phyloP scores from a whole-genome alignment of 805 yeast species.

The Candida ortonii region DNA sequence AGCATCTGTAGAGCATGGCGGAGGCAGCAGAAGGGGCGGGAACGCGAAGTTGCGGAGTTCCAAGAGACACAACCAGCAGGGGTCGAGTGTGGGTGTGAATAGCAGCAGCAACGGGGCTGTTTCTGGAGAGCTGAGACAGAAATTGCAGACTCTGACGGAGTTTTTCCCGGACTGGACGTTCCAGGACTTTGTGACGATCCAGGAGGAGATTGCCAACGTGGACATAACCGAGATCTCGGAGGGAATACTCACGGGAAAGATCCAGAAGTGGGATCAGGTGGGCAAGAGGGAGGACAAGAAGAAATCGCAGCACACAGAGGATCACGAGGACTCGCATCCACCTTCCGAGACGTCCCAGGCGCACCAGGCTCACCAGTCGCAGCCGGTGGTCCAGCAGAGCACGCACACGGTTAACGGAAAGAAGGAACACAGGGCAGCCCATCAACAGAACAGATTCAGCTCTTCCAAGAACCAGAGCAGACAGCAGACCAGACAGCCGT shows the following conservation, averaged over 20 bases:
- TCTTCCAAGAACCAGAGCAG: constrained; percentile 14
- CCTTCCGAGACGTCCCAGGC: constrained; percentile 4
- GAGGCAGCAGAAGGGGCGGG: constrained; percentile 20
- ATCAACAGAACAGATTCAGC: constrained; percentile 13
- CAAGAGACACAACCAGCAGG: constrained; percentile 43
- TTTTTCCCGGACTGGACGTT: constrained; percentile 93
- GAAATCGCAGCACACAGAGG: constrained; percentile 31
- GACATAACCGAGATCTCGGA: constrained; percentile 80
- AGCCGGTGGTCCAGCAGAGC: constrained; percentile 8
- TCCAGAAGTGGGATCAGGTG: constrained; percentile 92
- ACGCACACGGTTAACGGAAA: constrained; percentile 12
- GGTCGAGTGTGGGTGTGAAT: no score
- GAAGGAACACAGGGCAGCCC: constrained; percentile 9
- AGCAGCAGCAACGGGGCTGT: constrained; percentile 14
- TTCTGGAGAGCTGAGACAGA: constrained; percentile 31
- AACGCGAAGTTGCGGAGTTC: constrained; percentile 41
- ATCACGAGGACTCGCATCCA: constrained; percentile 15
- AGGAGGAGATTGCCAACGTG: constrained; percentile 61
- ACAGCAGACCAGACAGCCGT: constrained; percentile 16
- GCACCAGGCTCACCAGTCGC: constrained; percentile 6
- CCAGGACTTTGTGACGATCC: constrained; percentile 75
- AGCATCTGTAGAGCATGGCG: constrained; percentile 18
- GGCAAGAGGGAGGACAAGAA: constrained; percentile 61
- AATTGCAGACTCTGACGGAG: constrained; percentile 63
- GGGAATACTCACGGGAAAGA: constrained; percentile 86